phyloP scores from a whole-genome alignment of 768 basidiomycete species.

The Tremella fuciformis region DNA sequence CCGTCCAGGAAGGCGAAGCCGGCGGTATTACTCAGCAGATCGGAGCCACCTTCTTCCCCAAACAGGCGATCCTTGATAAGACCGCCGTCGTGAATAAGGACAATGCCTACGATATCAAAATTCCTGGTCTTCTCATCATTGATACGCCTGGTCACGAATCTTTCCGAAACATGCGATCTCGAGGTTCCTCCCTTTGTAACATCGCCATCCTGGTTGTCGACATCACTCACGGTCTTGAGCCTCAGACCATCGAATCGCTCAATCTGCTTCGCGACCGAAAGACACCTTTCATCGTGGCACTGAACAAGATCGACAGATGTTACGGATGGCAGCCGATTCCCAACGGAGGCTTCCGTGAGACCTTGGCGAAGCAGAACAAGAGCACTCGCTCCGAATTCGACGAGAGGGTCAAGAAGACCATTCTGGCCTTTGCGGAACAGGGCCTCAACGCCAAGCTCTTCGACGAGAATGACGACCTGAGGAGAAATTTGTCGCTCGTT shows the following conservation, averaged over 20 bases:
- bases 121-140: constrained; percentile 91
- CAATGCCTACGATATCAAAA: constrained; percentile 80
- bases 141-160: constrained; percentile 99
- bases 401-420: constrained; percentile 77
- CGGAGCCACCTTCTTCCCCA: constrained; percentile 98
- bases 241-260: constrained; percentile 95
- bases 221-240: constrained; percentile 97
- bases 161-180: constrained; percentile 91
- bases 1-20: constrained; percentile 98
- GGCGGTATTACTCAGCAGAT: constrained; percentile 99
- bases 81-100: constrained; percentile 90
- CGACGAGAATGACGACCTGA: constrained; percentile 96
- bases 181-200: constrained; percentile 95
- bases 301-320: constrained; percentile 99
- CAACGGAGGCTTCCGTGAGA: constrained; percentile 87
- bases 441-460: constrained; percentile 91
- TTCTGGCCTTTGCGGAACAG: constrained; percentile 94
- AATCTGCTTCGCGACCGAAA: constrained; percentile 85
- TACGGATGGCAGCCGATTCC: constrained; percentile 91
- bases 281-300: constrained; percentile 96
- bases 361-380: constrained; percentile 73
- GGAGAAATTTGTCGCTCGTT: constrained; percentile 88
- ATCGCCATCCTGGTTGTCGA: constrained; percentile 98
- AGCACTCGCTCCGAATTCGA: constrained; percentile 88
- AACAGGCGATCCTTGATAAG: constrained; percentile 87